These are phyloP conservation scores for Solanum medicagineum DNA, from an alignment of 257 asterid species.

Conservation along the genomic window DNA sequence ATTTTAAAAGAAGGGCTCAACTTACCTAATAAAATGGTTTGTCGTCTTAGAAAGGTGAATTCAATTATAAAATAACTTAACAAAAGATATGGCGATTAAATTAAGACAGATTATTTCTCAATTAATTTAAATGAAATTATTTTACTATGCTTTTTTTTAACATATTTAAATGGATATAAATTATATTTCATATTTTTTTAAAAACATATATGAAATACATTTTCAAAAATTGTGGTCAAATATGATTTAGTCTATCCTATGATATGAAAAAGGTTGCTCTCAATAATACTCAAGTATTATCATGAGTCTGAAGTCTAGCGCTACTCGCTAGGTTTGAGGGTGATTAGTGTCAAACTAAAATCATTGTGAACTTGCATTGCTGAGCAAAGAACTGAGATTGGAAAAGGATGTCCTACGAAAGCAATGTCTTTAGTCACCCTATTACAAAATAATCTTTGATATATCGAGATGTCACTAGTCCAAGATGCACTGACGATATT, in stretches of 20 bases:
- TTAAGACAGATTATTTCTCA: background rate
- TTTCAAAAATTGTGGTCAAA: too few species aligned
- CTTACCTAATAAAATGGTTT: background rate
- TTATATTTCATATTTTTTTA: too few species aligned
- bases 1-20: background rate
- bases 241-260: too few species aligned
- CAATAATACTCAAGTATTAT: background rate
- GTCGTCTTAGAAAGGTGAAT: background rate
- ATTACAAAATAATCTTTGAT: too few species aligned
- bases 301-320: rapidly evolving
- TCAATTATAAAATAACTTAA: background rate
- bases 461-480: rapidly evolving
- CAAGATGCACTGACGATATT: background rate
- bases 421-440: background rate
- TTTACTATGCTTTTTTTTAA: background rate
- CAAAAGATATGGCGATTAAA: background rate
- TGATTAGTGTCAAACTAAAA: background rate
- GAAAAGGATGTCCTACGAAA: background rate
- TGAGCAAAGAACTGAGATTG: background rate
- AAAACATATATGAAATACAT: too few species aligned
- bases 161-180: background rate
- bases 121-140: background rate
- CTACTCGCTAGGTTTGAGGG: background rate
- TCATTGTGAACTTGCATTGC: background rate
- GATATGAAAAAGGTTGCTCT: too few species aligned